Conservation (phyloP, 106 monocot species). For the Phalaenopsis aphrodite region DNA sequence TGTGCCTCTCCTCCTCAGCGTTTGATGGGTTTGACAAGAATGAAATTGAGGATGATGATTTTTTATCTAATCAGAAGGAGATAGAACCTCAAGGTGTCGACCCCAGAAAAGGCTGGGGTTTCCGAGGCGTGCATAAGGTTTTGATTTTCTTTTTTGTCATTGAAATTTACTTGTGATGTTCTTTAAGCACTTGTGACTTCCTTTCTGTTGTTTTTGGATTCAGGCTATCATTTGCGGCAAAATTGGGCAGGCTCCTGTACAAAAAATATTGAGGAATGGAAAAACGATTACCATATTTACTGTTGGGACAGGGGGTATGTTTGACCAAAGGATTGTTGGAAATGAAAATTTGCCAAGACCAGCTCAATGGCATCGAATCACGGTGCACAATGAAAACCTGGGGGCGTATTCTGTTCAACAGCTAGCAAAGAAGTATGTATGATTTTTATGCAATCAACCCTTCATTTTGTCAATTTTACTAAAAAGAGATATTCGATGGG, state of each 20-base stretch:
- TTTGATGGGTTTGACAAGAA: constrained; percentile 46
- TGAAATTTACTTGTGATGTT: not conserved
- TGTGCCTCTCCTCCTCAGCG: constrained; percentile 40
- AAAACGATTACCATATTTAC: constrained; percentile 84
- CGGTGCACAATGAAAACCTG: constrained; percentile 71
- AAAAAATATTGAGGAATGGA: constrained; percentile 91
- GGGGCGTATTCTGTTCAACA: constrained; percentile 89
- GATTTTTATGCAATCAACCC: not conserved
- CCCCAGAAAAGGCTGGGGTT: constrained; percentile 76
- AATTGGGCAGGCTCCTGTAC: constrained; percentile 80
- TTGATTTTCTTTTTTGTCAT: not conserved
- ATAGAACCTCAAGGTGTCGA: constrained; percentile 81
- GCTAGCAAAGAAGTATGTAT: constrained; percentile 65
- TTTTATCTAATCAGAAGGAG: constrained; percentile 29
- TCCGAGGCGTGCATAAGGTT: constrained; percentile 93
- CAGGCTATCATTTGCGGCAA: constrained; percentile 94
- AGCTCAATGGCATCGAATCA: constrained; percentile 92
- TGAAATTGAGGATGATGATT: constrained; percentile 44
- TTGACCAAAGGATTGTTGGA: constrained; percentile 71
- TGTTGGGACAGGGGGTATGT: constrained; percentile 98
- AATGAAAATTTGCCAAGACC: constrained; percentile 64
- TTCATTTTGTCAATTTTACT: not conserved
- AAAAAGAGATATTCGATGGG: not conserved
- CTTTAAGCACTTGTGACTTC: not conserved
- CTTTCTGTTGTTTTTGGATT: not conserved